phyloP scores from a whole-genome alignment of 495 filamentous ascomycete genomes.

The Penicillium paxilli region DNA sequence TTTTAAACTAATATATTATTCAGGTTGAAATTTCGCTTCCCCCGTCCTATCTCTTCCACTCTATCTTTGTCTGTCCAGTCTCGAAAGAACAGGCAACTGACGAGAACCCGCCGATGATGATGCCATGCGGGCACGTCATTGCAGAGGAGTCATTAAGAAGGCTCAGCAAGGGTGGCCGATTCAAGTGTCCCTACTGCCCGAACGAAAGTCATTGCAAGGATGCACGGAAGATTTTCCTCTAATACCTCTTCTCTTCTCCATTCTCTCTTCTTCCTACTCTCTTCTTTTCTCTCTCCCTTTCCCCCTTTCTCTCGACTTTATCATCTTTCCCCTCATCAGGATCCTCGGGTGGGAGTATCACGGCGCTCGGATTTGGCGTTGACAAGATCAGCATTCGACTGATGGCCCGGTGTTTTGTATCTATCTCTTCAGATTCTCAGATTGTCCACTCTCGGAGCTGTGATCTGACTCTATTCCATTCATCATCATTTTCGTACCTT shows the following conservation, averaged over 20 bases:
- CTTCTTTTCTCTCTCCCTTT: background rate
- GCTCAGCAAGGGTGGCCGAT: constrained; percentile 72
- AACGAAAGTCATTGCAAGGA: constrained; percentile 75
- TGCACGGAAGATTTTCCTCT: constrained; percentile 71
- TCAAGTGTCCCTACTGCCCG: constrained; percentile 98
- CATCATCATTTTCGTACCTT: background rate
- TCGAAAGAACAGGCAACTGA: constrained; percentile 95
- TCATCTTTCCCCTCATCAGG: background rate
- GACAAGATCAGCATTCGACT: background rate
- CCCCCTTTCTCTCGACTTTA: no score
- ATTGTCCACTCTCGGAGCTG: no score
- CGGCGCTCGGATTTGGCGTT: background rate
- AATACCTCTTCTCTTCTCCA: background rate
- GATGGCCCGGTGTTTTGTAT: background rate
- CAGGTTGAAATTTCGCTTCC: constrained; percentile 89
- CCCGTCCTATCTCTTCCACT: constrained; percentile 84
- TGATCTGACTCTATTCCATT: no score
- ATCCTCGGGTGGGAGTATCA: background rate
- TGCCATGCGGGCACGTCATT: constrained; percentile 95
- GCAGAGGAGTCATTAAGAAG: constrained; percentile 77
- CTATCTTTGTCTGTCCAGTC: constrained; percentile 97
- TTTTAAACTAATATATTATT: constrained; percentile 3
- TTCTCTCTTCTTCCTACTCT: background rate
- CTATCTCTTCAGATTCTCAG: no score
- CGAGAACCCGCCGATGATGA: constrained; percentile 93